Evolutionary conservation across 225 moss, liverwort and hornwort genomes (phyloP), one percentile per base, ranked within the genome.

Genomic region (Pseudoscleropodium purum): DNA sequence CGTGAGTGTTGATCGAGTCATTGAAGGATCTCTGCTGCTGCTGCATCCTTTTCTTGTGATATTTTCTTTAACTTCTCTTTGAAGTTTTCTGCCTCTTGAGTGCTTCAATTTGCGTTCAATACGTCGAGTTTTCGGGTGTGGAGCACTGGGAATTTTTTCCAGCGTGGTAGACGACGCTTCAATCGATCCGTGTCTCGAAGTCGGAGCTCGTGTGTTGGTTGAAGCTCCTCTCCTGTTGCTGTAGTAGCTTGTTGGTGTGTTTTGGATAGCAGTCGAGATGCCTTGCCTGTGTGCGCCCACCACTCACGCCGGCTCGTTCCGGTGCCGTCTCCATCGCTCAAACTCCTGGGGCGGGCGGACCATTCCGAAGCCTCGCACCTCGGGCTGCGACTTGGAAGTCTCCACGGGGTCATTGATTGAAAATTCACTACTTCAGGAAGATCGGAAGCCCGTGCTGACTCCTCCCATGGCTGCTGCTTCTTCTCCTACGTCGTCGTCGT

Each of bases 231-330:
- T 65, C 39, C 66, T 56, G 79, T 41, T 79, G 65, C 67, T 79
- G 86, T 49, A 62, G 83, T 18, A 75, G 76, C 63, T 83, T 45
- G 69, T 72, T 69, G 51, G 51, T 73, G 75, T 88, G 64, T 69
- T 49, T 49, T 33, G 9, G 23, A 39, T 39, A 59, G 14, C 39
- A 49, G 70, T n/a, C 56, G 92, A 92, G 92, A 97, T 96, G 97
- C 69, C 96, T 86, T 97, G 97, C 81, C 89, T 97, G 34, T 97
- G 97, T 68, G 96, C 97, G 1, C 97, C 97, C 3, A 96, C 97
- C 10, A 96, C 93, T 61, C 97, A 97, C 49, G 97, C 96, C 24
- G 97, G 97, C 64, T 96, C 96, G 9, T 97, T 97, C 82, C 93
- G 97, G 36, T 97, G 97, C 87, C 95, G 97, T 16, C 87, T 96